Evolutionary conservation across 2,329 filamentous ascomycete species (phyloP).

Genomic region (Sporothrix phasma): DNA sequence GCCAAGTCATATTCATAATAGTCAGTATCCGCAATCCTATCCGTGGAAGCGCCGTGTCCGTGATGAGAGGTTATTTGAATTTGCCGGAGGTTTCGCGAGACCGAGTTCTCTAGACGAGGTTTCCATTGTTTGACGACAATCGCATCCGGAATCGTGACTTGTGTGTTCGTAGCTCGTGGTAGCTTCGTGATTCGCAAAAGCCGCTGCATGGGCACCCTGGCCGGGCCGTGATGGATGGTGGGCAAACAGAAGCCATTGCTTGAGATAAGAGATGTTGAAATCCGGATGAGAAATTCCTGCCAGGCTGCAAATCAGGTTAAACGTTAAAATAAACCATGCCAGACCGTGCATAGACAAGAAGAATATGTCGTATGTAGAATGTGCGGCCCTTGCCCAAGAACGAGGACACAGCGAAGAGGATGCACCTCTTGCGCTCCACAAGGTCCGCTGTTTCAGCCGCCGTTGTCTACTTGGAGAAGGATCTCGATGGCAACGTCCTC

Average conservation of each 20-base stretch:
- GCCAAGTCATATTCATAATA: neutral
- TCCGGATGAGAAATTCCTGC: neutral
- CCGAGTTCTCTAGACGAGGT: neutral
- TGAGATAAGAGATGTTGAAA: too few species aligned
- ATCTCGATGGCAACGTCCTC: neutral
- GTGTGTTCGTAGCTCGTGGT: too few species aligned
- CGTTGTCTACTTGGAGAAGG: neutral
- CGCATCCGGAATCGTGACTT: too few species aligned
- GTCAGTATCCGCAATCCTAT: neutral
- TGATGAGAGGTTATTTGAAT: neutral
- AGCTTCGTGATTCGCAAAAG: neutral
- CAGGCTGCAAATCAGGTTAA: neutral
- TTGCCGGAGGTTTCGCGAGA: too few species aligned
- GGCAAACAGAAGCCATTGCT: neutral
- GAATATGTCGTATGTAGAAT: neutral
- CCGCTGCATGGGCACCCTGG: neutral
- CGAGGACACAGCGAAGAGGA: neutral
- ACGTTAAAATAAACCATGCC: neutral
- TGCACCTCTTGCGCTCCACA: neutral
- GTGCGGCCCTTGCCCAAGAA: neutral
- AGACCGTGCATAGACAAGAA: neutral
- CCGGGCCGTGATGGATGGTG: neutral
- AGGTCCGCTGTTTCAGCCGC: neutral
- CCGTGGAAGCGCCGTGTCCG: neutral
- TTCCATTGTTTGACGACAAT: neutral